These are phyloP conservation scores for Scheffersomyces amazonensis DNA, from an alignment of 805 yeast genomes.

Conservation along the genomic window DNA sequence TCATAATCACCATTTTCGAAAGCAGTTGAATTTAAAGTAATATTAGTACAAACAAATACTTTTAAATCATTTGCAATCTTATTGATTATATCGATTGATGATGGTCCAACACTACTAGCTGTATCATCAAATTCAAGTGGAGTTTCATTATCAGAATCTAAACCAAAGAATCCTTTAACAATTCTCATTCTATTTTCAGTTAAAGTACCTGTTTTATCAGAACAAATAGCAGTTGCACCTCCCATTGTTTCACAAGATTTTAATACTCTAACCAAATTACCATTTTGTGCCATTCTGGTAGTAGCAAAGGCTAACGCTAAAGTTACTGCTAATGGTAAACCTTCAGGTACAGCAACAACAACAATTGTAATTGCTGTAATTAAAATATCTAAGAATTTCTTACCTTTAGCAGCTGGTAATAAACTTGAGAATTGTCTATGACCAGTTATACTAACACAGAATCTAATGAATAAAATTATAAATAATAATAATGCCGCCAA, in stretches of 20 bases:
- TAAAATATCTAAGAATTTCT: slow-evolving; percentile 76
- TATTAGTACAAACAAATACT: slow-evolving; percentile 46
- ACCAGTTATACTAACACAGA: slow-evolving; percentile 58
- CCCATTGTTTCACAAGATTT: slow-evolving; percentile 99
- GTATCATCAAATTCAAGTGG: slow-evolving; percentile 51
- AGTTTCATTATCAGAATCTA: slow-evolving; percentile 11
- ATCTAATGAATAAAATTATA: slow-evolving; percentile 73
- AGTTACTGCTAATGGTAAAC: slow-evolving; percentile 95
- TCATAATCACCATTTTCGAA: slow-evolving; percentile 64
- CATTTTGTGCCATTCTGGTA: slow-evolving; percentile 95
- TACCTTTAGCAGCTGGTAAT: slow-evolving; percentile 74
- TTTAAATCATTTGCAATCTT: slow-evolving; percentile 19
- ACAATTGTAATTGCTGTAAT: slow-evolving; percentile 90
- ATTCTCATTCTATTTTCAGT: slow-evolving; percentile 94
- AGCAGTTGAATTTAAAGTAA: slow-evolving; percentile 82
- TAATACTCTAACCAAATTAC: slow-evolving; percentile 90
- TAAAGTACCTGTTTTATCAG: slow-evolving; percentile 96
- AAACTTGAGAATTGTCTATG: slow-evolving; percentile 44
- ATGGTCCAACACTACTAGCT: slow-evolving; percentile 15
- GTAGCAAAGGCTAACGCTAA: slow-evolving; percentile 97
- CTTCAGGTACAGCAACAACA: slow-evolving; percentile 99
- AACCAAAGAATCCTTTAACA: slow-evolving; percentile 71
- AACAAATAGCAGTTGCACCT: slow-evolving; percentile 94
- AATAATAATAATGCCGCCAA: slow-evolving; percentile 82
- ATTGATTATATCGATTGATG: slow-evolving; percentile 20